Evolutionary conservation across 2,329 filamentous ascomycete species (phyloP).

Genomic region (Phyllosticta capitalensis): DNA sequence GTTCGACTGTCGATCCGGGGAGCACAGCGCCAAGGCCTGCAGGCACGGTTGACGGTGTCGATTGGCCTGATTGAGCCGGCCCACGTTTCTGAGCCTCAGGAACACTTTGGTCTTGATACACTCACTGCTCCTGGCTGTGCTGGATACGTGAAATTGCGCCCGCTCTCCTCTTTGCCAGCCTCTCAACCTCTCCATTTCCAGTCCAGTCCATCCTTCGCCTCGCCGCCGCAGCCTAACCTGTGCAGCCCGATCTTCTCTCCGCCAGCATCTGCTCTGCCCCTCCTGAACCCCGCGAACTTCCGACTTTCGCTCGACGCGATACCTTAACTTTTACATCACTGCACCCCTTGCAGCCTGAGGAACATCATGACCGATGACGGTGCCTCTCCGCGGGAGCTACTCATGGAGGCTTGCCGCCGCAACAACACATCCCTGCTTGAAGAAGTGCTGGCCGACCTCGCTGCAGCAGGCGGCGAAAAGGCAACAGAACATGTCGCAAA

Average conservation of each 20-base stretch:
- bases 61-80: constrained; percentile 3
- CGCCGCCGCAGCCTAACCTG: neutral
- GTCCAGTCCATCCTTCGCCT: neutral
- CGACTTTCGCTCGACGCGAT: neutral
- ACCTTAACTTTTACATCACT: neutral
- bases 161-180: neutral
- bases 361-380: constrained; percentile 46
- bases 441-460: constrained; percentile 54
- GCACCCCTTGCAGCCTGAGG: neutral
- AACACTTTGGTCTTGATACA: neutral
- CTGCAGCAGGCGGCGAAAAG: constrained; percentile 43
- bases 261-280: constrained; percentile 1
- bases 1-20: constrained; percentile 7
- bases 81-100: neutral
- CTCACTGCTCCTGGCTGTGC: neutral
- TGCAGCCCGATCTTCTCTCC: neutral
- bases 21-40: neutral
- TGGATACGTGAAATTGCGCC: neutral
- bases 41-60: neutral
- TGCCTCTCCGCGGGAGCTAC: constrained; percentile 71
- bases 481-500: constrained; percentile 52
- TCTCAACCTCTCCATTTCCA: neutral
- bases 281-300: constrained; percentile 5
- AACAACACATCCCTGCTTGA: constrained; percentile 82
- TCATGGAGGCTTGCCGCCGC: constrained; percentile 86